phyloP scores from a whole-genome alignment of 257 asterid species.

The Sherardia arvensis region DNA sequence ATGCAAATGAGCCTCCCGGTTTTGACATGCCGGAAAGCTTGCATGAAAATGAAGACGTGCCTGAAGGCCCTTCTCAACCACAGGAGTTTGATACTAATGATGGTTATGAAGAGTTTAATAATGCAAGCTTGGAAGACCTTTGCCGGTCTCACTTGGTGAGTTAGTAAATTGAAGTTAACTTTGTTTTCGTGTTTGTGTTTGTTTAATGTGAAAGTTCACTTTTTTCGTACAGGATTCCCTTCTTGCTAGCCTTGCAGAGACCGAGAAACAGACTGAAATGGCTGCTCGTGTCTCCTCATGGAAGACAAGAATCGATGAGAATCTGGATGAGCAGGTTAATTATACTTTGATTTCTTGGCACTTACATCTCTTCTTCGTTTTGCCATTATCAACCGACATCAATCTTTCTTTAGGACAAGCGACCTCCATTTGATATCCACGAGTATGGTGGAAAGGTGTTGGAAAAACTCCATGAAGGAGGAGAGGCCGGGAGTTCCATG shows the following conservation, averaged over 20 bases:
- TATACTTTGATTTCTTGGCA: background rate
- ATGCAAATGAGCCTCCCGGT: conserved; percentile 45
- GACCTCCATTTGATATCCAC: conserved; percentile 87
- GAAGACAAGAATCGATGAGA: conserved; percentile 88
- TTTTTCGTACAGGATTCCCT: conserved; percentile 59
- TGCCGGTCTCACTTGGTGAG: conserved; percentile 93
- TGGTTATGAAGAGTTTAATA: conserved; percentile 24
- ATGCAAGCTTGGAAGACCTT: conserved; percentile 75
- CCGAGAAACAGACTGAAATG: conserved; percentile 72
- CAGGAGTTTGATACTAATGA: conserved; percentile 37
- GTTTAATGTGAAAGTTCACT: conserved; percentile 3
- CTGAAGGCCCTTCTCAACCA: conserved; percentile 13
- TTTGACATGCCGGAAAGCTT: conserved; percentile 48
- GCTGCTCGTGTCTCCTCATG: conserved; percentile 82
- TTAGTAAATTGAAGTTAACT: background rate
- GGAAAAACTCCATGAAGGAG: conserved; percentile 47
- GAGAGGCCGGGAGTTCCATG: conserved; percentile 27
- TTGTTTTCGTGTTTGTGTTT: too few relatives aligned
- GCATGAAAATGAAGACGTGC: conserved; percentile 23
- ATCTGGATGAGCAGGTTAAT: conserved; percentile 71
- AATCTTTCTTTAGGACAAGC: conserved; percentile 53
- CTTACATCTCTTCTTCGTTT: background rate
- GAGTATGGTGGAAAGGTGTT: conserved; percentile 69
- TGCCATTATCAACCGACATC: background rate
- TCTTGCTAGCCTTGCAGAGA: conserved; percentile 71